Conservation (phyloP, 2,329 filamentous ascomycete genomes). For the Metarhizium guizhouense region DNA sequence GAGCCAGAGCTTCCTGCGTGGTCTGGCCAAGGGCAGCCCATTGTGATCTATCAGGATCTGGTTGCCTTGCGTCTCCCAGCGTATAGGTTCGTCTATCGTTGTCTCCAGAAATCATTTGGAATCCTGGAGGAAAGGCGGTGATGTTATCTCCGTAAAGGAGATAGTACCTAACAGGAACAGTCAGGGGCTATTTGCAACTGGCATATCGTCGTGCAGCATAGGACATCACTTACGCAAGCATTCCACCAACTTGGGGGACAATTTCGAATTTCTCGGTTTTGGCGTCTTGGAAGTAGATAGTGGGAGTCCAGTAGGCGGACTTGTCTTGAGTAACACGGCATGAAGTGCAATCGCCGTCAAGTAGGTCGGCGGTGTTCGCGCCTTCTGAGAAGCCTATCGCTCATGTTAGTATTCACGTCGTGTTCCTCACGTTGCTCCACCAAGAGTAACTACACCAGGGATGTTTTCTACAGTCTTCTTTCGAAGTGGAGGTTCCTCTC, state of each 20-base stretch:
- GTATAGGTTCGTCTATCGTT: slow-evolving; percentile 60
- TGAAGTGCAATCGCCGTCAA: slow-evolving; percentile 62
- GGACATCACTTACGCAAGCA: slow-evolving; percentile 64
- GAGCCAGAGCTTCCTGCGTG: slow-evolving; percentile 56
- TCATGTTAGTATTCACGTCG: neutral
- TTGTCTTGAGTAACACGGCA: slow-evolving; percentile 73
- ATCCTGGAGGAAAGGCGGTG: slow-evolving; percentile 64
- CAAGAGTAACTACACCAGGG: too few species aligned
- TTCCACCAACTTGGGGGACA: slow-evolving; percentile 69
- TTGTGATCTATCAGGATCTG: slow-evolving; percentile 55
- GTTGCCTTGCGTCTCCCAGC: slow-evolving; percentile 55
- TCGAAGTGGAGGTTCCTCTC: neutral
- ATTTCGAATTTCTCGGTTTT: slow-evolving; percentile 56
- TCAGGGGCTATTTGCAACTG: neutral
- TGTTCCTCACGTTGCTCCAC: neutral
- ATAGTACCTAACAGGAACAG: slow-evolving; percentile 58
- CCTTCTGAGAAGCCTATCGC: slow-evolving; percentile 52
- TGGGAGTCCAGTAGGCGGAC: slow-evolving; percentile 82
- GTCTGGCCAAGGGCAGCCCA: slow-evolving; percentile 60
- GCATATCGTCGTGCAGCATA: neutral
- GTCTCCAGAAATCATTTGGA: slow-evolving; percentile 76
- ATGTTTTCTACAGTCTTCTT: too few species aligned
- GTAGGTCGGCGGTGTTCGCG: slow-evolving; percentile 49
- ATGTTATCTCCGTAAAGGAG: slow-evolving; percentile 60
- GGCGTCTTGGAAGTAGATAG: slow-evolving; percentile 65